Evolutionary conservation across 371 early-diverging fungal genomes (phyloP).

Genomic region (Capillidium rhysosporum): DNA sequence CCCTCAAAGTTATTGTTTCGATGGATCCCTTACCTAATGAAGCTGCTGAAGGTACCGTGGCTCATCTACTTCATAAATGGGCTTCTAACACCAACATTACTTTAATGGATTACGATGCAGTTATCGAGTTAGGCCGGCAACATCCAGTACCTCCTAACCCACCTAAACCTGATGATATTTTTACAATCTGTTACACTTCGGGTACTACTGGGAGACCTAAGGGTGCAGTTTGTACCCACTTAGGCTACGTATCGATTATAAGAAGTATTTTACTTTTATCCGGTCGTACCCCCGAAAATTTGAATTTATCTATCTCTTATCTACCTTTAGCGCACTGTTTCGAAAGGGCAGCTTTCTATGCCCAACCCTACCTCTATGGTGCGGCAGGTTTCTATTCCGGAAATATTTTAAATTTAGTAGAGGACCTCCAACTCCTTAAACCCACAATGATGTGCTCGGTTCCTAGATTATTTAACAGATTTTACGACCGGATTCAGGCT

Average conservation of each 20-base stretch:
- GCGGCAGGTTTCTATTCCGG: slow-evolving; percentile 70
- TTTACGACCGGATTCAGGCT: slow-evolving; percentile 58
- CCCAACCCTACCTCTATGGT: slow-evolving; percentile 26
- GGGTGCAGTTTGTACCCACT: slow-evolving; percentile 31
- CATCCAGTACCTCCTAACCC: slow-evolving; percentile 14
- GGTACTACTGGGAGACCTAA: slow-evolving; percentile 74
- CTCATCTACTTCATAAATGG: slow-evolving; percentile 21
- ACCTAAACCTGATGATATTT: slow-evolving; percentile 34
- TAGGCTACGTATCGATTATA: slow-evolving; percentile 21
- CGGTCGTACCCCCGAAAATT: neutral
- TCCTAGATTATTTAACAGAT: slow-evolving; percentile 73
- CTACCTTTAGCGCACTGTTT: slow-evolving; percentile 51
- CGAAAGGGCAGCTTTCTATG: slow-evolving; percentile 40
- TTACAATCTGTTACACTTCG: slow-evolving; percentile 90
- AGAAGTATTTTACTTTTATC: slow-evolving; percentile 10
- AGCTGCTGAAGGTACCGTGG: slow-evolving; percentile 12
- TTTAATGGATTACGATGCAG: slow-evolving; percentile 29
- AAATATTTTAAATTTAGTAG: slow-evolving; percentile 45
- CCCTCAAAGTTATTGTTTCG: slow-evolving; percentile 49
- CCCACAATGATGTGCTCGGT: slow-evolving; percentile 80
- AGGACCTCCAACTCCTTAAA: slow-evolving; percentile 56
- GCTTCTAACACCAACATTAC: slow-evolving; percentile 22
- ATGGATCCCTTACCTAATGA: slow-evolving; percentile 33
- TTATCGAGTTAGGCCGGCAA: slow-evolving; percentile 31
- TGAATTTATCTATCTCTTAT: neutral